Evolutionary conservation across 2,329 filamentous ascomycete genomes (phyloP).

Genomic region (Piedraia hortae): DNA sequence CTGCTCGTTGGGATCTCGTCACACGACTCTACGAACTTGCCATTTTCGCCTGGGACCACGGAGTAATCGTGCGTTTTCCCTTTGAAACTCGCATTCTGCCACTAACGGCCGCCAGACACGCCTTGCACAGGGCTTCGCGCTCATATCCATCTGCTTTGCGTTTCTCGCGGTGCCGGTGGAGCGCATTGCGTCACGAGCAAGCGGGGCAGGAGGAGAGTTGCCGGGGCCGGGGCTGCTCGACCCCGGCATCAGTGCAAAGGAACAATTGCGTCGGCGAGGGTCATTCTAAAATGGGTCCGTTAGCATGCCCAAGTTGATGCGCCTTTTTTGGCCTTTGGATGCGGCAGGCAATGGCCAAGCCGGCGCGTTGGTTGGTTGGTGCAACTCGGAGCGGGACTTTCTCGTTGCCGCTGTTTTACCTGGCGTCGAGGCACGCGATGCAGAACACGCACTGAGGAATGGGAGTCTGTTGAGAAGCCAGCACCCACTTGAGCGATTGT

Average conservation of each 20-base stretch:
- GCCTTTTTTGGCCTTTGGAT: conserved; percentile 90
- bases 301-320: conserved; percentile 55
- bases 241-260: conserved; percentile 71
- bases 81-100: neutral
- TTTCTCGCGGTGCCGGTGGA: conserved; percentile 61
- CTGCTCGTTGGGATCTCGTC: conserved; percentile 94
- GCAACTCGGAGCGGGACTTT: conserved; percentile 71
- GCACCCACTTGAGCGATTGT: conserved; percentile 54
- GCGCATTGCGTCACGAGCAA: conserved; percentile 30
- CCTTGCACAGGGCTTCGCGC: conserved; percentile 57
- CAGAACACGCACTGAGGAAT: conserved; percentile 64
- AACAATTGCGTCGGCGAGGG: conserved; percentile 78
- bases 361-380: conserved; percentile 83
- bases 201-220: conserved; percentile 6
- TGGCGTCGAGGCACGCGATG: conserved; percentile 63
- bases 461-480: conserved; percentile 60
- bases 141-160: conserved; percentile 64
- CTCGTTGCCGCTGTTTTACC: conserved; percentile 75
- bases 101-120: conserved; percentile 31
- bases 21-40: conserved; percentile 90
- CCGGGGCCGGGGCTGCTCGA: conserved; percentile 53
- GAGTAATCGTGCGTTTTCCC: conserved; percentile 45
- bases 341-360: conserved; percentile 41
- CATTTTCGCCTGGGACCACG: conserved; percentile 95
- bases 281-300: conserved; percentile 54